A percentile compares a stretch with the other conserved stretches of the same genome.
Evolutionary conservation across 2,329 filamentous ascomycete genomes (phyloP).

Genomic region (Anisogramma anomala): DNA sequence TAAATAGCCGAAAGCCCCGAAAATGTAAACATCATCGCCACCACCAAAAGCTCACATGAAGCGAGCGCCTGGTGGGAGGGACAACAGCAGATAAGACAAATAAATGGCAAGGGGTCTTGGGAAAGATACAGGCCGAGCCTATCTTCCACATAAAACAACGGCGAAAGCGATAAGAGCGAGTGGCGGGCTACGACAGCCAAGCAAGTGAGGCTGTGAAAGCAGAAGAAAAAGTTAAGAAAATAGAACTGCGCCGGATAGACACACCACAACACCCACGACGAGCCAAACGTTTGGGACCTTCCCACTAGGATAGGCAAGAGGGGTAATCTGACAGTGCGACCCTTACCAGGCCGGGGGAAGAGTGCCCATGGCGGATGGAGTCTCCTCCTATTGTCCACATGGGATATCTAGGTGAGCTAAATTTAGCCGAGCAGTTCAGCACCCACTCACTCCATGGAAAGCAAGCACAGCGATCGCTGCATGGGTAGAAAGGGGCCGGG

Average conservation of each 20-base stretch:
- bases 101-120: slow-evolving; percentile 10
- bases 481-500: neutral
- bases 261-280: slow-evolving; percentile 3
- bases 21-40: slow-evolving; percentile 21
- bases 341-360: slow-evolving; percentile 6
- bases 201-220: slow-evolving; percentile 10
- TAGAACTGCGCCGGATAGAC: slow-evolving; percentile 10
- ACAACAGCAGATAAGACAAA: slow-evolving; percentile 6
- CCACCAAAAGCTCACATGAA: slow-evolving; percentile 16
- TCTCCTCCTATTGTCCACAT: slow-evolving; percentile 6
- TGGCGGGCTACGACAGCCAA: slow-evolving; percentile 9
- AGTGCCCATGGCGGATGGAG: slow-evolving; percentile 1
- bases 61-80: slow-evolving; percentile 7
- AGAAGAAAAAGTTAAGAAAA: slow-evolving; percentile 9
- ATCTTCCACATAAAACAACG: slow-evolving; percentile 4
- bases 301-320: slow-evolving; percentile 4
- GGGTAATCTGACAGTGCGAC: slow-evolving; percentile 10
- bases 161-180: slow-evolving; percentile 7
- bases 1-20: slow-evolving; percentile 19
- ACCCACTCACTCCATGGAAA: slow-evolving; percentile 1
- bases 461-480: neutral
- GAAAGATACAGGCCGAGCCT: slow-evolving; percentile 10
- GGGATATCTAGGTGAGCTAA: slow-evolving; percentile 7
- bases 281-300: slow-evolving; percentile 12
- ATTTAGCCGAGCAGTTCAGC: slow-evolving; percentile 7